Conservation (phyloP, 2,329 filamentous ascomycete species). For the Aspergillus sojae region DNA sequence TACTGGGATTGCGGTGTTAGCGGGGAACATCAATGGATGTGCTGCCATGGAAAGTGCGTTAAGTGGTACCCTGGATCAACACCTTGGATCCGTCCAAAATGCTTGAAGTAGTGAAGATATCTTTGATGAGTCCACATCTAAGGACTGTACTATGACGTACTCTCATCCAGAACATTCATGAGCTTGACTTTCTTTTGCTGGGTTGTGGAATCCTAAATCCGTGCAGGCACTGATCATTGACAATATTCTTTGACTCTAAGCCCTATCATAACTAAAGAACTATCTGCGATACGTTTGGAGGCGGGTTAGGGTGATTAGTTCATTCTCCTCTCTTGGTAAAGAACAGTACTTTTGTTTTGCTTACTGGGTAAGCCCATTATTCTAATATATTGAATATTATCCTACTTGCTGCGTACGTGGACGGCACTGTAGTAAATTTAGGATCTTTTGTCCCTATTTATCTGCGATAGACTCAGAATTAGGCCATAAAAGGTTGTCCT, state of each 20-base stretch:
- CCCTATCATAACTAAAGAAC: neutral
- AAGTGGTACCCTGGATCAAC: slow-evolving; percentile 1
- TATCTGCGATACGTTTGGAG: neutral
- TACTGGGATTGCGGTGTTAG: neutral
- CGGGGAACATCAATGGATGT: neutral
- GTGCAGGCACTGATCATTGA: neutral
- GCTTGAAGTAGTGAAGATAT: neutral
- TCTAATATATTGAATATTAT: neutral
- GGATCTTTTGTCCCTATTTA: neutral
- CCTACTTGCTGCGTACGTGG: neutral
- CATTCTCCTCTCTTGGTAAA: neutral
- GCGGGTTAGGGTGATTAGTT: neutral
- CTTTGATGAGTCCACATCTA: neutral
- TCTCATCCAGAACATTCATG: neutral
- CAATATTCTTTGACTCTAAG: neutral
- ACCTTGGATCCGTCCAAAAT: neutral
- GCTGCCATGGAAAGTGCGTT: neutral
- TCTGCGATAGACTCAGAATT: neutral
- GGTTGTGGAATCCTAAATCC: neutral
- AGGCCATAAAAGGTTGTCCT: neutral
- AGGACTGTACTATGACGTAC: neutral
- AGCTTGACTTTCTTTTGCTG: neutral
- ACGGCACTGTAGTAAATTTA: neutral
- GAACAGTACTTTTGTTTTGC: neutral
- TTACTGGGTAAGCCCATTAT: neutral